Evolutionary conservation across 176 grass and related monocot species (phyloP), one percentile per base, ranked within the genome.

Genomic region (Alopecurus myosuroides): DNA sequence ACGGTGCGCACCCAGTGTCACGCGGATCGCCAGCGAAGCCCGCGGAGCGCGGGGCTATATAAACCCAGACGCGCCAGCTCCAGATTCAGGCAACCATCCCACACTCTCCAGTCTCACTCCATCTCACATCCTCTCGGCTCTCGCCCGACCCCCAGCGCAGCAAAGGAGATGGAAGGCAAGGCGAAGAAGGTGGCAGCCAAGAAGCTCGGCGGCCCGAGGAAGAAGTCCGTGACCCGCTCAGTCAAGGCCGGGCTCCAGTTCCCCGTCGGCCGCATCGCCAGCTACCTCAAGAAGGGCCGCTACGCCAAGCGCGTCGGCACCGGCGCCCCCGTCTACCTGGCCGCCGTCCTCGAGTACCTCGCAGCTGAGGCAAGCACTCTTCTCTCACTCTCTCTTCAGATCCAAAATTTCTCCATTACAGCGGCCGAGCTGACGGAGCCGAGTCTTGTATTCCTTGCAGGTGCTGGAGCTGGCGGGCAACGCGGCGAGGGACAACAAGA

Each of bases 281-380:
- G 90, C 0, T 91, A 82, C 86, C 90, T 91, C 15, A 91, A 88
- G 86, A 71, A 88, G 0, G 89, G 86, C 30, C 89, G 89, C 55
- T 90, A 90, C 80, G 76, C 85, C 34, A 11, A 69, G 80, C 89
- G 85, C 62, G 78, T 94, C n/a, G 92, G 92, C 81, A 20, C 63
- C 39, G 92, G 92, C 41, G 92, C 92, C 33, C 92, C 92, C 30
- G 92, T 94, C 52, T 94, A 92, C 85, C 92, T 94, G 52, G 89
- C 92, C 44, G 89, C 89, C 37, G 87, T 94, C 58, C 89, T 94
- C 11, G 92, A 94, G 71, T 94, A 94, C 85, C 92, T 94, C 35
- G 83, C 80, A 0, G 80, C 62, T 0, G 69, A 63, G 82, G 82
- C 51, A 46, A 20, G 37, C 70, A 0, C 26, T 7, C n/a, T 0